Conservation (phyloP, 345 rosid genomes). For the Eucalyptus cloeziana region DNA sequence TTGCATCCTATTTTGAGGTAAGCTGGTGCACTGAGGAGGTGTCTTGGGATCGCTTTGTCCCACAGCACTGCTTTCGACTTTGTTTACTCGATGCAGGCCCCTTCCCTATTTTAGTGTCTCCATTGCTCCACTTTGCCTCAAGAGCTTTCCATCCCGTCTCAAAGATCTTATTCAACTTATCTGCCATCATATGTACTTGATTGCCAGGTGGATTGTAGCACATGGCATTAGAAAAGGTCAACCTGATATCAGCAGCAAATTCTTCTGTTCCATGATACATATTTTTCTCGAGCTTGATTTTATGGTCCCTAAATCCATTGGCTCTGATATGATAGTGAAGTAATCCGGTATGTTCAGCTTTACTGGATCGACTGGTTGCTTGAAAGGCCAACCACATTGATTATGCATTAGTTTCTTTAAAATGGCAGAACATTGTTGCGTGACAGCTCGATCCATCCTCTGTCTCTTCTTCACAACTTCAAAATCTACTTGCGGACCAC, state of each 20-base stretch:
- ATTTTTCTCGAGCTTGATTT: conserved; percentile 42
- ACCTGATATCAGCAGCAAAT: conserved; percentile 70
- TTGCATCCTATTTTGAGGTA: conserved; percentile 15
- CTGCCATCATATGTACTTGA: conserved; percentile 42
- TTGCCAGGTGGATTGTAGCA: conserved; percentile 63
- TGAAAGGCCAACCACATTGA: conserved; percentile 47
- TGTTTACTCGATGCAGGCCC: conserved; percentile 3
- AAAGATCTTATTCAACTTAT: conserved; percentile 27
- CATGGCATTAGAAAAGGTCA: conserved; percentile 78
- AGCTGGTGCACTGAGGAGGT: conserved; percentile 9
- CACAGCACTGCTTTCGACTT: conserved; percentile 3
- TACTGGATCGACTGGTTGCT: conserved; percentile 68
- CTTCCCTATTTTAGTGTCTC: neutral
- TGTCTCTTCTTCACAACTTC: conserved; percentile 38
- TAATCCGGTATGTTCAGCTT: conserved; percentile 64
- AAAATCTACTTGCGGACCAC: conserved; percentile 4
- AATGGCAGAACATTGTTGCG: conserved; percentile 39
- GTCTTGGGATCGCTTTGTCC: conserved; percentile 20
- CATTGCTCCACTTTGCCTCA: conserved; percentile 28
- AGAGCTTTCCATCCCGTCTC: conserved; percentile 56
- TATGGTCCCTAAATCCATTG: conserved; percentile 91
- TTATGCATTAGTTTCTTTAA: conserved; percentile 26
- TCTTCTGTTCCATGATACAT: conserved; percentile 33
- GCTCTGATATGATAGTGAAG: conserved; percentile 47
- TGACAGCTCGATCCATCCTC: conserved; percentile 37